Evolutionary conservation across 352 stramenopile genomes (phyloP).

Genomic region (Globisporangium spinosum): DNA sequence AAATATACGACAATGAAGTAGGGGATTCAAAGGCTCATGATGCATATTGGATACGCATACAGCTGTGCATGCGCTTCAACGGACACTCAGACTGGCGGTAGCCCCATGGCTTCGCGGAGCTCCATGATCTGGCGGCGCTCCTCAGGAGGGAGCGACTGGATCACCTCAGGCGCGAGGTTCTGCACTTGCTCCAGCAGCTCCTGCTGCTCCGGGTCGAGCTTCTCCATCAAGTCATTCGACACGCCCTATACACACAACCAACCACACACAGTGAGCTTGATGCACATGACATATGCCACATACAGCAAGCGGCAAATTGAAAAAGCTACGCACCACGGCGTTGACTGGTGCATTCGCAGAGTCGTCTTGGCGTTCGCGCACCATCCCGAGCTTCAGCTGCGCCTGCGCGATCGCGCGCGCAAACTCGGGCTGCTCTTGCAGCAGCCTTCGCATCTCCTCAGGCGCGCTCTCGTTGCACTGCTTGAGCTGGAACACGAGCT

Average conservation of each 20-base stretch:
- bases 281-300: not conserved
- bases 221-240: slow-evolving; percentile 60
- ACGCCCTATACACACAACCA: slow-evolving; percentile 32
- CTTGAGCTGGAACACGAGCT: slow-evolving; percentile 77
- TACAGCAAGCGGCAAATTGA: not conserved
- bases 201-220: slow-evolving; percentile 75
- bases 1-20: not conserved
- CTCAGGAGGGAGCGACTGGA: slow-evolving; percentile 65
- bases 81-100: slow-evolving; percentile 43
- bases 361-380: slow-evolving; percentile 41
- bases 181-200: slow-evolving; percentile 77
- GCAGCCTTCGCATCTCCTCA: slow-evolving; percentile 56
- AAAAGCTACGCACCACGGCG: slow-evolving; percentile 30
- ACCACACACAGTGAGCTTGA: not conserved
- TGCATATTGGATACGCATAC: not conserved
- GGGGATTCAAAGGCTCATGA: not conserved
- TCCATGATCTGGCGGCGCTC: slow-evolving; percentile 84
- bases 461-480: slow-evolving; percentile 78
- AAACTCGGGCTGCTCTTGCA: slow-evolving; percentile 76
- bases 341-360: slow-evolving; percentile 37
- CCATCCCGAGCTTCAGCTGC: slow-evolving; percentile 71
- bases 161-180: slow-evolving; percentile 76
- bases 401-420: slow-evolving; percentile 64
- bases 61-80: not conserved
- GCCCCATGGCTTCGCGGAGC: slow-evolving; percentile 70